These are phyloP conservation scores for Dissophora ornata DNA, from an alignment of 192 early-diverging fungal genomes.

Conservation along the genomic window DNA sequence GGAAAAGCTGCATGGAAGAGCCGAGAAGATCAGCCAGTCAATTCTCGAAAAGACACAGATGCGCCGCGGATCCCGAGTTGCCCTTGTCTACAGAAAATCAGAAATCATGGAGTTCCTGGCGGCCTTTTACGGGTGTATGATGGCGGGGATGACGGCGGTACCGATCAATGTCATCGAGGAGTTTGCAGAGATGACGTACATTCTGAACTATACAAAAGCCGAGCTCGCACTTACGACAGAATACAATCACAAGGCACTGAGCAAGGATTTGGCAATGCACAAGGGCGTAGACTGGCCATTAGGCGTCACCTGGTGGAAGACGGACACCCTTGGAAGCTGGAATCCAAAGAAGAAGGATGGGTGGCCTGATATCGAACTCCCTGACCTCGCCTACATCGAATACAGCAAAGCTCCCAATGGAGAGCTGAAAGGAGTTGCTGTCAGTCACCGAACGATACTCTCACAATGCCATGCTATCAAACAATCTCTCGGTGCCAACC, in stretches of 20 bases:
- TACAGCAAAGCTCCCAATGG: conserved; percentile 86
- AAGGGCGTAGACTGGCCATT: conserved; percentile 72
- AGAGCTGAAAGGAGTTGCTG: conserved; percentile 84
- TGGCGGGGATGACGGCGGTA: conserved; percentile 84
- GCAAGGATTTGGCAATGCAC: conserved; percentile 73
- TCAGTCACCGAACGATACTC: conserved; percentile 82
- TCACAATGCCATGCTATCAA: conserved; percentile 70
- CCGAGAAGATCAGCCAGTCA: conserved; percentile 76
- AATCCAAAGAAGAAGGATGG: conserved; percentile 69
- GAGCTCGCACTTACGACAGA: conserved; percentile 86
- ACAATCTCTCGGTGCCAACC: conserved; percentile 50
- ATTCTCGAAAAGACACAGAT: conserved; percentile 73
- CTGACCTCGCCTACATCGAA: conserved; percentile 87
- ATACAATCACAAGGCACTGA: conserved; percentile 76
- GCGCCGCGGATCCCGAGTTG: conserved; percentile 74
- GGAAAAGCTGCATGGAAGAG: conserved; percentile 75
- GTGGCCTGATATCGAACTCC: conserved; percentile 57
- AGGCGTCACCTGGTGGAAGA: conserved; percentile 84
- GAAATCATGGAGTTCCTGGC: conserved; percentile 88
- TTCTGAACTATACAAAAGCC: conserved; percentile 74
- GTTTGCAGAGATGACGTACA: conserved; percentile 79
- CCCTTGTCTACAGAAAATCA: conserved; percentile 82
- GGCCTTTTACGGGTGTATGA: conserved; percentile 84
- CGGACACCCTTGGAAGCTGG: conserved; percentile 78
- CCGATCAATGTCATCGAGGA: conserved; percentile 87